Conservation (phyloP, 139 green algal species). For the Klebsormidium nitens region DNA sequence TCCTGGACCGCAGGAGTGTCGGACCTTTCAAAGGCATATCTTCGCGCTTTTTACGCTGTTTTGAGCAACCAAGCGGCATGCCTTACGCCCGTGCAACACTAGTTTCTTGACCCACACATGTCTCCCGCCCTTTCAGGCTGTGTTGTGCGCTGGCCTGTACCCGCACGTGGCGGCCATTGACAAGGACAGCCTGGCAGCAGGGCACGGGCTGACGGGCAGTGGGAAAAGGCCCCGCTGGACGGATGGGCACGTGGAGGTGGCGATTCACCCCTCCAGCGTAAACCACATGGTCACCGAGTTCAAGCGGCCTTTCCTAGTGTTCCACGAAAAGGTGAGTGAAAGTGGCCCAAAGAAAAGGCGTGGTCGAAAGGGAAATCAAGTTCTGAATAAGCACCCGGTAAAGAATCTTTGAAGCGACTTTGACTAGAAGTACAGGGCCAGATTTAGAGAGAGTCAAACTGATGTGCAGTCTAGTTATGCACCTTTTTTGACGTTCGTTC, state of each 20-base stretch:
- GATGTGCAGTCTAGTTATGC: neutral
- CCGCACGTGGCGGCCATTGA: conserved; percentile 73
- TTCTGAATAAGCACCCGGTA: neutral
- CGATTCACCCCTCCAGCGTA: conserved; percentile 19
- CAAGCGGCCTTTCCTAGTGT: conserved; percentile 20
- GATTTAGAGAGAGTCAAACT: no score
- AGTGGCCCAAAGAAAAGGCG: neutral
- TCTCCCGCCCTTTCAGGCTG: conserved; percentile 59
- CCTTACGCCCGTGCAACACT: no score
- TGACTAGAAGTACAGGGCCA: no score
- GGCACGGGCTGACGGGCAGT: neutral
- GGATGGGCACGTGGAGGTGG: conserved; percentile 8
- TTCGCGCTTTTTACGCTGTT: no score
- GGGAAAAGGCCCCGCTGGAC: neutral
- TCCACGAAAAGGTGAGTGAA: conserved; percentile 55
- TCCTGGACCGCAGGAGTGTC: no score
- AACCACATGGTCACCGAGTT: conserved; percentile 1
- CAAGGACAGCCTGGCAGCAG: conserved; percentile 28
- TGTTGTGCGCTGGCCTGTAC: conserved; percentile 72
- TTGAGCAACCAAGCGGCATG: no score
- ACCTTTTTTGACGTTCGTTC: neutral
- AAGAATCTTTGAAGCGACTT: neutral
- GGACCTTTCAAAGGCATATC: no score
- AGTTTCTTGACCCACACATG: no score
- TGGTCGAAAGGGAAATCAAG: neutral